Evolutionary conservation across 805 yeast genomes (phyloP), one percentile per base, ranked within the genome.

Genomic region (Blastobotrys americana): DNA sequence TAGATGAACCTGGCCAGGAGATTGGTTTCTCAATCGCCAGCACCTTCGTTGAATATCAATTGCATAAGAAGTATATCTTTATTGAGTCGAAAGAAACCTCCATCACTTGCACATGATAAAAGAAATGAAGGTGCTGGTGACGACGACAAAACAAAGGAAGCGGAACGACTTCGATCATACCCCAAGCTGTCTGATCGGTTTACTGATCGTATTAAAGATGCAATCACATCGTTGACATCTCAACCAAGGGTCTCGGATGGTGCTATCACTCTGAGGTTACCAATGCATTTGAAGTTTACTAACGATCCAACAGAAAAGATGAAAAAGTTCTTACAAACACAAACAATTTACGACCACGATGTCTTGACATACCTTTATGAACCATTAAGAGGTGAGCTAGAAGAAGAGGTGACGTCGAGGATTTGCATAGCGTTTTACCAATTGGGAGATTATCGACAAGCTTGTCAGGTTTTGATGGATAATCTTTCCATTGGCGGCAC

Each of bases 401-500:
- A 33, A 18, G 46, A 43, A 18, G 21, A 36, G 17, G 35, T 48
- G 2, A 43, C 35, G 27, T 34, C 39, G 1, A 6, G 39, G 34
- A 37, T 49, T 4, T 15, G 44, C 27, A 33, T 42, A 4, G 34
- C 34, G 4, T 34, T 43, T 22, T 49, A 46, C 15, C 37, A 45
- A 9, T 31, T 22, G 9, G 41, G 45, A 5, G 31, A 38, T 3
- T 43, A 48, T 25, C 37, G 25, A 3, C 21, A 39, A 15, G 53
- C 54, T 2, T 42, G 48, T 25, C 33, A 37, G 19, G 35, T 45
- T 6, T 33, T 50, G 2, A 37, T 53, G 19, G 42, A 39, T 3
- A 34, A 40, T 8, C 33, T 56, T 33, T 49, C 60, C 2, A 37
- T 55, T 10, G 48, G 45, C 18, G 33, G 39, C 36, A 25, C 15